Conservation (phyloP, 2,329 filamentous ascomycete species). For the Elsinoe fawcettii region DNA sequence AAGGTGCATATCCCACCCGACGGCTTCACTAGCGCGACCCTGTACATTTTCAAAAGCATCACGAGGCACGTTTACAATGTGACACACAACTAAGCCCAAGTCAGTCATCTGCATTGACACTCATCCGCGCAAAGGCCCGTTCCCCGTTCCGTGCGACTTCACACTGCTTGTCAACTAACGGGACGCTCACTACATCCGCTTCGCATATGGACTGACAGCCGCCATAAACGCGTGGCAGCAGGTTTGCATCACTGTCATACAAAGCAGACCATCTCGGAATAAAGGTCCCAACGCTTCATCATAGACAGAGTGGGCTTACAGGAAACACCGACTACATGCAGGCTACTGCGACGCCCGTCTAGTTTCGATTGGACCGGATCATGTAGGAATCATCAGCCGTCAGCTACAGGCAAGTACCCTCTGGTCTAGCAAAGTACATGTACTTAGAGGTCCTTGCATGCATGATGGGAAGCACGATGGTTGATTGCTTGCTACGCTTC, state of each 20-base stretch:
- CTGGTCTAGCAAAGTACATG: too few relatives aligned
- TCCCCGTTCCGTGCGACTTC: neutral
- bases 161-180: neutral
- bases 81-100: neutral
- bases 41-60: neutral
- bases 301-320: neutral
- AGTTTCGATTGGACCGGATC: too few relatives aligned
- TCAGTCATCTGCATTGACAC: neutral
- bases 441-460: too few relatives aligned
- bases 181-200: neutral
- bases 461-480: too few relatives aligned
- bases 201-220: neutral
- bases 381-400: too few relatives aligned
- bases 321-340: too few relatives aligned
- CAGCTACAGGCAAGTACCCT: too few relatives aligned
- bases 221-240: neutral
- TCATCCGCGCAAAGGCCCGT: neutral
- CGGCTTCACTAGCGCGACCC: neutral
- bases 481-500: neutral
- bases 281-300: neutral
- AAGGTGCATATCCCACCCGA: too few relatives aligned
- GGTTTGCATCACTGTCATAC: neutral
- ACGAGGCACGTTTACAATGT: neutral
- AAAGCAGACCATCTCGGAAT: neutral
- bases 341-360: too few relatives aligned